Evolutionary conservation across 2,329 filamentous ascomycete genomes (phyloP).

Genomic region (Talaromyces funiculosus): DNA sequence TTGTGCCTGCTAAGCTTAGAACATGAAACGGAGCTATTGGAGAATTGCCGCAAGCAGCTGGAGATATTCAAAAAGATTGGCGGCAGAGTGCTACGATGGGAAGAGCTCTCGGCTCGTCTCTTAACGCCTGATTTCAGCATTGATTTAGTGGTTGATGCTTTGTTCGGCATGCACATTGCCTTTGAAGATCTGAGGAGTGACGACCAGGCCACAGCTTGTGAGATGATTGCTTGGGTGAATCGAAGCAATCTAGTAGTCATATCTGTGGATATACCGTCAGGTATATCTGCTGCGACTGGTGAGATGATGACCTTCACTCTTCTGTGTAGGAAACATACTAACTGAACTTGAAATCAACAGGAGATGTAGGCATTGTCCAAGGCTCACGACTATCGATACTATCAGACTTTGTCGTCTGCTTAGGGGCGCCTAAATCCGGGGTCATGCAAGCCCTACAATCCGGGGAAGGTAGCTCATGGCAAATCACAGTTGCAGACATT

Average conservation of each 20-base stretch:
- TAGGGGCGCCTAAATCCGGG: conserved; percentile 82
- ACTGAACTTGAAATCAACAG: conserved; percentile 23
- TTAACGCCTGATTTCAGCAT: conserved; percentile 57
- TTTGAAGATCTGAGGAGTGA: conserved; percentile 83
- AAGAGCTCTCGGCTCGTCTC: conserved; percentile 48
- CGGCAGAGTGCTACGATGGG: conserved; percentile 62
- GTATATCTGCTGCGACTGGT: conserved; percentile 74
- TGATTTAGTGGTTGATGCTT: conserved; percentile 79
- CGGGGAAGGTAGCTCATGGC: conserved; percentile 58
- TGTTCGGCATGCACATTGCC: conserved; percentile 78
- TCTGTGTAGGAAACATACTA: neutral
- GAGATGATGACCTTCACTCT: conserved; percentile 29
- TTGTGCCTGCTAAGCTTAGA: conserved; percentile 82
- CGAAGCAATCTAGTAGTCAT: conserved; percentile 76
- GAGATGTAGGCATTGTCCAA: conserved; percentile 57
- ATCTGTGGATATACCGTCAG: conserved; percentile 85
- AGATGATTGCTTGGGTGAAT: conserved; percentile 91
- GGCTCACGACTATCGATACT: conserved; percentile 73
- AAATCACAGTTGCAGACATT: conserved; percentile 78
- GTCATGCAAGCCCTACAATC: conserved; percentile 69
- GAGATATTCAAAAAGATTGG: conserved; percentile 79
- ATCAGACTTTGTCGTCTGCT: conserved; percentile 73
- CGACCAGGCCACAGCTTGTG: conserved; percentile 77
- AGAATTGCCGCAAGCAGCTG: conserved; percentile 73
- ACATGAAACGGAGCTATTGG: conserved; percentile 71